These are phyloP conservation scores for Alternaria gansuensis DNA, from an alignment of 2,329 filamentous ascomycete genomes.

Conservation along the genomic window DNA sequence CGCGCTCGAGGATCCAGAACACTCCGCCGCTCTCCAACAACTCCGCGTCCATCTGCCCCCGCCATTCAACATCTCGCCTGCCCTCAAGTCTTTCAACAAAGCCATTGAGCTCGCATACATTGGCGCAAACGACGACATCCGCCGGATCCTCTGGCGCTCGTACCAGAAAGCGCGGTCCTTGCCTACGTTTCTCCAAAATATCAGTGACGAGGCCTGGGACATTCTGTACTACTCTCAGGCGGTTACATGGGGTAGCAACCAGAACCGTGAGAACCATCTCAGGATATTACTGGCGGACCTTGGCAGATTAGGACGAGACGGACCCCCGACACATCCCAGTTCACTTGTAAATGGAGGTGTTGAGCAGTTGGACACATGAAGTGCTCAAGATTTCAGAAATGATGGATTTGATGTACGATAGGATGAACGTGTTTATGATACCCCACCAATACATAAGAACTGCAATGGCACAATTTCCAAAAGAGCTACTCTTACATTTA, in stretches of 20 bases:
- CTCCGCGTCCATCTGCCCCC: constrained; percentile 42
- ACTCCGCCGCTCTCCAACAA: constrained; percentile 38
- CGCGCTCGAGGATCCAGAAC: constrained; percentile 42
- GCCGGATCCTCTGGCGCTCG: constrained; percentile 49
- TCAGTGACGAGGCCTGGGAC: constrained; percentile 51
- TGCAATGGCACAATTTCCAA: neutral
- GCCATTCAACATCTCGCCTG: constrained; percentile 46
- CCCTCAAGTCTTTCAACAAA: constrained; percentile 48
- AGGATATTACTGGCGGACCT: constrained; percentile 42
- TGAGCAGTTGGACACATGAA: constrained; percentile 10
- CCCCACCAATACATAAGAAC: neutral
- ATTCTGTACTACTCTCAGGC: constrained; percentile 52
- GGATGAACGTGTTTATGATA: constrained; percentile 12
- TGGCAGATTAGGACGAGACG: constrained; percentile 42
- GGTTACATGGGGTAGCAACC: constrained; percentile 48
- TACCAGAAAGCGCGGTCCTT: constrained; percentile 46
- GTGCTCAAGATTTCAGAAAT: neutral
- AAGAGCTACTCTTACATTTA: neutral
- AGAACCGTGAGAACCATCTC: constrained; percentile 46
- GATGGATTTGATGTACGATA: constrained; percentile 14
- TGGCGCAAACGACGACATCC: constrained; percentile 49
- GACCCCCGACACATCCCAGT: constrained; percentile 49
- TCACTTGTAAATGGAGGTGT: constrained; percentile 20
- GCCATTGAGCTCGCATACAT: constrained; percentile 49
- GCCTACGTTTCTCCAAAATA: constrained; percentile 45